These are phyloP conservation scores for Mycena filopes DNA, from an alignment of 768 basidiomycete genomes.

Conservation along the genomic window DNA sequence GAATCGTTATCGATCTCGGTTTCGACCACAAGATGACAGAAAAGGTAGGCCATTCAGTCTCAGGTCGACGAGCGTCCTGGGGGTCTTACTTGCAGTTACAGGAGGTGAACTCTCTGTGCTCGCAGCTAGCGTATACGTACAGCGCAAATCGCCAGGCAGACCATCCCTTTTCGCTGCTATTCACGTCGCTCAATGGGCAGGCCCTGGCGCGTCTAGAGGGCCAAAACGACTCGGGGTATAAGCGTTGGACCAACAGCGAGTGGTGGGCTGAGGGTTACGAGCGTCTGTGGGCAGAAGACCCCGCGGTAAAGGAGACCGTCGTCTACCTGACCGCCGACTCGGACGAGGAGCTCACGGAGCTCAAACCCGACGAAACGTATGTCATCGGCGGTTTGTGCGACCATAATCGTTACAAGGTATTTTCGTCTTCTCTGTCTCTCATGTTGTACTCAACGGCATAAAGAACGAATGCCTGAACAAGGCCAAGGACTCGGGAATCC, in stretches of 20 bases:
- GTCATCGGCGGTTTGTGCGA: slow-evolving; percentile 97
- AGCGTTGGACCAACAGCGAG: slow-evolving; percentile 82
- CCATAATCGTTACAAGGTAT: slow-evolving; percentile 94
- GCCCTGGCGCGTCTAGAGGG: slow-evolving; percentile 73
- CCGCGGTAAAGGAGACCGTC: slow-evolving; percentile 58
- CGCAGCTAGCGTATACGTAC: slow-evolving; percentile 93
- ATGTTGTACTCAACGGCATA: slow-evolving; percentile 29
- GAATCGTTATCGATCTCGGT: slow-evolving; percentile 85
- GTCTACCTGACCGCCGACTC: slow-evolving; percentile 97
- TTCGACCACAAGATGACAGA: slow-evolving; percentile 96
- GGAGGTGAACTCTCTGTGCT: slow-evolving; percentile 91
- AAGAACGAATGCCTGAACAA: slow-evolving; percentile 93
- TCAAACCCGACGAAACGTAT: slow-evolving; percentile 88
- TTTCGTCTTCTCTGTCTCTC: slow-evolving; percentile 12
- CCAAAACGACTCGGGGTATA: slow-evolving; percentile 73
- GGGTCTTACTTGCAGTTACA: slow-evolving; percentile 46
- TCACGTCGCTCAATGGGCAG: slow-evolving; percentile 83
- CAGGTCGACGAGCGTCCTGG: background rate
- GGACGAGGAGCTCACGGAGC: slow-evolving; percentile 82
- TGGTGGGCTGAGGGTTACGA: slow-evolving; percentile 88
- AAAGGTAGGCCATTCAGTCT: slow-evolving; percentile 67
- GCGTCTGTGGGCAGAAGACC: slow-evolving; percentile 63
- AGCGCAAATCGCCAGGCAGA: slow-evolving; percentile 82
- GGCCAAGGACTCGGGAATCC: slow-evolving; percentile 76
- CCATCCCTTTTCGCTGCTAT: slow-evolving; percentile 78